A percentile compares a stretch with the other conserved stretches of the same genome.
phyloP scores from a whole-genome alignment of 2,329 filamentous ascomycete species.

The Golovinomyces cichoracearum region DNA sequence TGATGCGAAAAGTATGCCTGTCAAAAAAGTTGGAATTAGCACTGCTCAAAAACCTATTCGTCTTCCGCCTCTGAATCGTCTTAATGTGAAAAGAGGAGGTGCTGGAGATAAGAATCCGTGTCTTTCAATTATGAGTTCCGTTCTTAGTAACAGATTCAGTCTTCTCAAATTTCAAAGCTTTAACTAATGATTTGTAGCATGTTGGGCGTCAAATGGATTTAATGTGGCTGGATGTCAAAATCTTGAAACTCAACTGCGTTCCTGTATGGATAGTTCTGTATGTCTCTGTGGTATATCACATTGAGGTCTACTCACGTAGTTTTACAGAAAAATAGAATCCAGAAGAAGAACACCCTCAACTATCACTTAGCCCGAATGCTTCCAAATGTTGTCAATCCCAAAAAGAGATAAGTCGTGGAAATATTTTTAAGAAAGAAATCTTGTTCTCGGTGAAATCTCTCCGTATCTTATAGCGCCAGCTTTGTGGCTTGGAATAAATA shows the following conservation, averaged over 20 bases:
- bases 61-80: slow-evolving; percentile 32
- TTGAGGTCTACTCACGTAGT: neutral
- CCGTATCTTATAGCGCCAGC: too few relatives aligned
- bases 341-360: slow-evolving; percentile 61
- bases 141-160: slow-evolving; percentile 28
- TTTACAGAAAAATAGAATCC: slow-evolving; percentile 25
- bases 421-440: too few relatives aligned
- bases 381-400: slow-evolving; percentile 42
- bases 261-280: slow-evolving; percentile 62
- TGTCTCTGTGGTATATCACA: slow-evolving; percentile 11
- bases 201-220: slow-evolving; percentile 60
- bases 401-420: slow-evolving; percentile 39
- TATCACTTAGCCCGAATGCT: slow-evolving; percentile 64
- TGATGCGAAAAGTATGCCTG: too few relatives aligned
- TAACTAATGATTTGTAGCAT: slow-evolving; percentile 26
- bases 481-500: too few relatives aligned
- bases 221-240: slow-evolving; percentile 31
- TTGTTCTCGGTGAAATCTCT: too few relatives aligned
- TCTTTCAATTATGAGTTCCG: slow-evolving; percentile 36
- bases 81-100: slow-evolving; percentile 39
- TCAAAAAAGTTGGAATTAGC: slow-evolving; percentile 10
- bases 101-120: slow-evolving; percentile 36
- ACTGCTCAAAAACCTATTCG: slow-evolving; percentile 14
- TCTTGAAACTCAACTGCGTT: slow-evolving; percentile 32
- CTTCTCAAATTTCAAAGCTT: neutral